Conservation (phyloP, 192 early-diverging fungal genomes). For the Coemansia sp. region DNA sequence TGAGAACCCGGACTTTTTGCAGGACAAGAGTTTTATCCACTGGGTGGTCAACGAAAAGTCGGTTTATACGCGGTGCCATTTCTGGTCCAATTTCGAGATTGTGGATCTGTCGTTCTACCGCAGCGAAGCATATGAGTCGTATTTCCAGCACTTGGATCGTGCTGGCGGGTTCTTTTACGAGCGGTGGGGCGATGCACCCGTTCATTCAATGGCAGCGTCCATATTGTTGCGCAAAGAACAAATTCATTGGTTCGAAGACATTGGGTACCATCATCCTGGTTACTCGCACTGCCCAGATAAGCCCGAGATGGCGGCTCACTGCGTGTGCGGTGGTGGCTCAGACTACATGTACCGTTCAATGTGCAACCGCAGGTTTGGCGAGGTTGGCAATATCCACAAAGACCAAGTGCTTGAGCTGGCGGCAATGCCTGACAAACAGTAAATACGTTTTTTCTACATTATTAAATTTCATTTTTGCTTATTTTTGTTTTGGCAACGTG, state of each 20-base stretch:
- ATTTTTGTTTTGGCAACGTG: slow-evolving; percentile 1
- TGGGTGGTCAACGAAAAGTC: slow-evolving; percentile 59
- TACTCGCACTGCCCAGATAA: slow-evolving; percentile 70
- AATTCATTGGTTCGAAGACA: slow-evolving; percentile 74
- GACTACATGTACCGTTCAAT: slow-evolving; percentile 49
- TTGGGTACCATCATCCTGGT: slow-evolving; percentile 67
- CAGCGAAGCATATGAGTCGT: slow-evolving; percentile 56
- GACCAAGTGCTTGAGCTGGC: slow-evolving; percentile 31
- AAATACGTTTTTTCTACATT: slow-evolving; percentile 3
- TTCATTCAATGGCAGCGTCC: slow-evolving; percentile 67
- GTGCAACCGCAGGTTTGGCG: slow-evolving; percentile 30
- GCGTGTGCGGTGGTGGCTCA: slow-evolving; percentile 37
- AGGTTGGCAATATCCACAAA: slow-evolving; percentile 30
- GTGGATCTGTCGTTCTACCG: slow-evolving; percentile 60
- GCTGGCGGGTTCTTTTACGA: slow-evolving; percentile 67
- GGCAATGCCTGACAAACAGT: slow-evolving; percentile 21
- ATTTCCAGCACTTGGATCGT: slow-evolving; percentile 60
- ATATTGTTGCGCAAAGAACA: slow-evolving; percentile 61
- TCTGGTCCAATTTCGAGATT: slow-evolving; percentile 81
- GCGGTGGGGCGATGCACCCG: slow-evolving; percentile 62
- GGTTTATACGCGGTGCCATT: slow-evolving; percentile 69
- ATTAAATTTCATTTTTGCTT: background rate
- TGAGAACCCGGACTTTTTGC: slow-evolving; percentile 36
- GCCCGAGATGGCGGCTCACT: slow-evolving; percentile 37
- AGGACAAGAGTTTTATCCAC: slow-evolving; percentile 31